Conservation (phyloP, 2,329 filamentous ascomycete genomes). For the Talaromyces rugulosus region DNA sequence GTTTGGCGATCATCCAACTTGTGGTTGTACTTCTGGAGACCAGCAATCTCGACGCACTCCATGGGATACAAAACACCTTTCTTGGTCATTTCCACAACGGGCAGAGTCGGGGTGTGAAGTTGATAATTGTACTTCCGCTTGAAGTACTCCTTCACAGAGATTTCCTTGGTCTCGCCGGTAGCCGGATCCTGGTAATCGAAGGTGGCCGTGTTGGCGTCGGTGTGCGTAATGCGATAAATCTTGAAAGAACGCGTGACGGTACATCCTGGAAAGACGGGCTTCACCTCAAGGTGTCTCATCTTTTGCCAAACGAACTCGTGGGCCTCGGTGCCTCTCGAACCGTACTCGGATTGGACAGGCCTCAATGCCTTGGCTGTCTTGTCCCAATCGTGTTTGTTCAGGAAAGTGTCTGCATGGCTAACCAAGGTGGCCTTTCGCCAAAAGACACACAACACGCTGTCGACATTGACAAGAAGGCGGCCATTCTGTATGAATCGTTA, state of each 20-base stretch:
- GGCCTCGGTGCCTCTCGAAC: background rate
- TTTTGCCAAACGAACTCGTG: conserved; percentile 20
- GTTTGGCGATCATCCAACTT: conserved; percentile 65
- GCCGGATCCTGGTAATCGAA: conserved; percentile 38
- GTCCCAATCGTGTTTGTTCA: conserved; percentile 27
- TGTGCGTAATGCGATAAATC: conserved; percentile 47
- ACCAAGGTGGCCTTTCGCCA: conserved; percentile 54
- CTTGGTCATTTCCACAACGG: conserved; percentile 57
- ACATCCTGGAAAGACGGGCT: conserved; percentile 32
- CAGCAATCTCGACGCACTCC: conserved; percentile 50
- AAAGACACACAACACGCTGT: conserved; percentile 89
- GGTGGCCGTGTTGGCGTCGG: conserved; percentile 40
- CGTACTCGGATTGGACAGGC: conserved; percentile 12
- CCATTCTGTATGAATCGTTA: conserved; percentile 45
- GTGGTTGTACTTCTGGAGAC: conserved; percentile 54
- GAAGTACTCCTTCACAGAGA: conserved; percentile 59
- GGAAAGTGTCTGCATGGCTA: conserved; percentile 30
- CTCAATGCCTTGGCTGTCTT: conserved; percentile 25
- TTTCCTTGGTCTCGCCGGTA: conserved; percentile 40
- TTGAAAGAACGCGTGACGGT: conserved; percentile 42
- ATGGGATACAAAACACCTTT: conserved; percentile 52
- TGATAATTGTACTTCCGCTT: conserved; percentile 47
- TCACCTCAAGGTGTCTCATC: conserved; percentile 35
- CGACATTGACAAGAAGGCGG: conserved; percentile 76
- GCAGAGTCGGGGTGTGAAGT: conserved; percentile 46